A percentile compares a stretch with the other conserved stretches of the same genome.
Evolutionary conservation across 2,329 filamentous ascomycete genomes (phyloP).

Genomic region (Aureobasidium zeae): DNA sequence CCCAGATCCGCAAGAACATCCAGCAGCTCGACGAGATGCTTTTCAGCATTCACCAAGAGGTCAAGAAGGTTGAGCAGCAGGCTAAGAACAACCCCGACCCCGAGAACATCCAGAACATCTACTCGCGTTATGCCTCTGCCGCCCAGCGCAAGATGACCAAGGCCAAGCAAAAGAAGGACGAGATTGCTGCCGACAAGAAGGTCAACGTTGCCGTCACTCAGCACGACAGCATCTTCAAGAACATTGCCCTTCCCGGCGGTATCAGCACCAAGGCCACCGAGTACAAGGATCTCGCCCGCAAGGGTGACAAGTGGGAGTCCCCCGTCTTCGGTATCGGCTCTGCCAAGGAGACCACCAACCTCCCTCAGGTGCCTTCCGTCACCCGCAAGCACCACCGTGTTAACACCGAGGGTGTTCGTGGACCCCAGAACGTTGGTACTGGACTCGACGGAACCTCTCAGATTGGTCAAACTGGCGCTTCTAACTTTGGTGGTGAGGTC

Average conservation of each 20-base stretch:
- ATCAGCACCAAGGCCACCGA: constrained; percentile 91
- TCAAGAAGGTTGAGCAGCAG: constrained; percentile 60
- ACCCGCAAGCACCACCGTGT: constrained; percentile 51
- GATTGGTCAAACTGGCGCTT: constrained; percentile 2
- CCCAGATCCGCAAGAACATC: constrained; percentile 77
- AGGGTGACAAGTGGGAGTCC: constrained; percentile 91
- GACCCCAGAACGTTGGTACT: constrained; percentile 18
- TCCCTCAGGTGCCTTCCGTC: constrained; percentile 51
- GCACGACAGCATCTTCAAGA: constrained; percentile 85
- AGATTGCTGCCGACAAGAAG: constrained; percentile 53
- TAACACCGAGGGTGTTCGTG: constrained; percentile 29
- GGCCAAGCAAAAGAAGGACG: constrained; percentile 67
- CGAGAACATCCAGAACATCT: constrained; percentile 69
- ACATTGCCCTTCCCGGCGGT: constrained; percentile 75
- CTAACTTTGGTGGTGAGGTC: constrained; percentile 14
- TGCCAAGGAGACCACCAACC: constrained; percentile 60
- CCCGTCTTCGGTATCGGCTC: constrained; percentile 83
- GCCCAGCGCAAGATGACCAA: constrained; percentile 64
- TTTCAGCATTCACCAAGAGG: constrained; percentile 74
- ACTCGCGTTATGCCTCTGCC: constrained; percentile 71
- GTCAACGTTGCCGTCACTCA: constrained; percentile 78
- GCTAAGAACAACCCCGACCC: constrained; percentile 55
- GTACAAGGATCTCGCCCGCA: constrained; percentile 76
- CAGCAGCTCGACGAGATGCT: constrained; percentile 62
- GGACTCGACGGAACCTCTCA: constrained; percentile 16